phyloP scores from a whole-genome alignment of 2,329 filamentous ascomycete genomes.

The Ascochyta viciae-villosae region DNA sequence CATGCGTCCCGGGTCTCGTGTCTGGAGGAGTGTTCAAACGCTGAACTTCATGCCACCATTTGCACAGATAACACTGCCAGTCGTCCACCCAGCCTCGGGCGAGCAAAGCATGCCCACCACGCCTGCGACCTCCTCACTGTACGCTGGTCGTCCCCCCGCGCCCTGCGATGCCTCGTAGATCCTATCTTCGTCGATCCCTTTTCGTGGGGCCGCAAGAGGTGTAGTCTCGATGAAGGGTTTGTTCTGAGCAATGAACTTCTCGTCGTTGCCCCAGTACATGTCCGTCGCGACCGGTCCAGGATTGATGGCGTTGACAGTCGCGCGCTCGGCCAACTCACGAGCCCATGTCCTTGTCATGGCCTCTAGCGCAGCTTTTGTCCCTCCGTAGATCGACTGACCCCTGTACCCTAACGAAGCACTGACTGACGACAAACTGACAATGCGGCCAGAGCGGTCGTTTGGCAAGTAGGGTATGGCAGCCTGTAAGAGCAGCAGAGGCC shows the following conservation, averaged over 20 bases:
- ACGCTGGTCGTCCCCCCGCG: slow-evolving; percentile 64
- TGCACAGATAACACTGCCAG: slow-evolving; percentile 79
- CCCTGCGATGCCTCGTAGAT: slow-evolving; percentile 53
- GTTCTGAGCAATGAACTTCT: slow-evolving; percentile 65
- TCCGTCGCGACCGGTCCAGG: slow-evolving; percentile 69
- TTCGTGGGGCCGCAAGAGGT: slow-evolving; percentile 68
- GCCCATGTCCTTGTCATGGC: slow-evolving; percentile 74
- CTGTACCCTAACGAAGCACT: slow-evolving; percentile 64
- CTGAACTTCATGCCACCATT: slow-evolving; percentile 73
- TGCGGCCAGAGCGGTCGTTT: slow-evolving; percentile 68
- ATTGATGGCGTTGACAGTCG: slow-evolving; percentile 71
- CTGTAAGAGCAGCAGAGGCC: slow-evolving; percentile 79
- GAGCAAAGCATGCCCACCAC: slow-evolving; percentile 78
- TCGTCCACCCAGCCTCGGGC: slow-evolving; percentile 76
- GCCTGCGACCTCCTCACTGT: slow-evolving; percentile 75
- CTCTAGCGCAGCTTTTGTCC: slow-evolving; percentile 71
- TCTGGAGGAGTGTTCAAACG: slow-evolving; percentile 19
- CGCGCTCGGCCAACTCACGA: slow-evolving; percentile 66
- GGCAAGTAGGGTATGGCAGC: slow-evolving; percentile 74
- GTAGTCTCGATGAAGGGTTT: slow-evolving; percentile 68
- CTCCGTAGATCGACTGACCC: slow-evolving; percentile 68
- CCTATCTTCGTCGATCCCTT: slow-evolving; percentile 67
- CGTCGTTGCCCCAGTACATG: slow-evolving; percentile 66
- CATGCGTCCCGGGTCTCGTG: background rate
- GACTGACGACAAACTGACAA: slow-evolving; percentile 68